phyloP scores from a whole-genome alignment of 176 grass and related monocot species.

The Zoysia pacifica region DNA sequence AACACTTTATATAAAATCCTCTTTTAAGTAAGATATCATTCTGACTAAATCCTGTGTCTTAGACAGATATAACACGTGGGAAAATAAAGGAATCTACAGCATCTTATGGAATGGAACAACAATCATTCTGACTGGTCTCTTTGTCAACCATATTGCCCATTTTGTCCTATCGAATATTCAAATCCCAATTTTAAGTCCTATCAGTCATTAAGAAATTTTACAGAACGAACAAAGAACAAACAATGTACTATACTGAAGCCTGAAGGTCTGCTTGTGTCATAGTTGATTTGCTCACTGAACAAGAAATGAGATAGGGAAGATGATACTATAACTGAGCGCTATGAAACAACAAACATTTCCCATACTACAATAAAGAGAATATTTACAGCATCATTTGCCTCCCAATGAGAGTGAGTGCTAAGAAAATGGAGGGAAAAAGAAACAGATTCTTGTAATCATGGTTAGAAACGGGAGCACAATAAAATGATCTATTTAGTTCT shows the following conservation, averaged over 20 bases:
- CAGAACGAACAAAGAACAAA: conserved; percentile 23
- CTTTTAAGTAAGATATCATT: neutral
- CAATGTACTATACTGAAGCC: neutral
- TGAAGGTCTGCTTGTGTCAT: neutral
- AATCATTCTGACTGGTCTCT: conserved; percentile 45
- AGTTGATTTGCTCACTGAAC: neutral
- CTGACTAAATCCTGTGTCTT: conserved; percentile 18
- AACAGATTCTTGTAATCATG: neutral
- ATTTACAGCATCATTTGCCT: neutral
- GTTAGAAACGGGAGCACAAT: neutral
- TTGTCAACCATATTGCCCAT: conserved; percentile 83
- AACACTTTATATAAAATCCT: neutral
- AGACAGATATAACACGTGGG: conserved; percentile 32
- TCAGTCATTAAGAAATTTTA: conserved; percentile 43
- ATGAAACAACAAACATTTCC: neutral
- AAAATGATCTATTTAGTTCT: neutral
- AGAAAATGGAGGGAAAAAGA: neutral
- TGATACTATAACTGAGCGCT: neutral
- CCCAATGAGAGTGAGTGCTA: neutral
- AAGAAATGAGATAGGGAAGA: neutral
- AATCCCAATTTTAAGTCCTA: conserved; percentile 63
- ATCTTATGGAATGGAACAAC: conserved; percentile 44
- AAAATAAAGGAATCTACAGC: conserved; percentile 63
- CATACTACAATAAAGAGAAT: neutral
- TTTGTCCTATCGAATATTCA: conserved; percentile 55